phyloP scores from a whole-genome alignment of 2,329 filamentous ascomycete genomes.

The Trichoderma sp. region DNA sequence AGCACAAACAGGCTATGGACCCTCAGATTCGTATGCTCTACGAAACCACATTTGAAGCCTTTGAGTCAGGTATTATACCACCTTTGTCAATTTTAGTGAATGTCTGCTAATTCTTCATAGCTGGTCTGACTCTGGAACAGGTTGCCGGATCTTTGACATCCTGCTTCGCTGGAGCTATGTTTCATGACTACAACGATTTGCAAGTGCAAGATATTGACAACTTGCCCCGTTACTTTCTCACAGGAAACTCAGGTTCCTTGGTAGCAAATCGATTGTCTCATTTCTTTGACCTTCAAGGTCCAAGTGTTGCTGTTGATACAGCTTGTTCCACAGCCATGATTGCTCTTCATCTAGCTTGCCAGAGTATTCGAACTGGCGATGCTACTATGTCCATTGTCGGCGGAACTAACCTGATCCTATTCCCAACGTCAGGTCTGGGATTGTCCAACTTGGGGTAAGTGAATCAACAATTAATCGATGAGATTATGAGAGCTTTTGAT shows the following conservation, averaged over 20 bases:
- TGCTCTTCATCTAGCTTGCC: conserved; percentile 12
- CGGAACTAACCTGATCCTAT: conserved; percentile 32
- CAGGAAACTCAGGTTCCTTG: conserved; percentile 1
- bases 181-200: conserved; percentile 12
- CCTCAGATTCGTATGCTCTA: conserved; percentile 9
- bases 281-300: conserved; percentile 23
- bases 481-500: background rate
- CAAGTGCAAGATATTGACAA: conserved; percentile 4
- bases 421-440: background rate
- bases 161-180: conserved; percentile 7
- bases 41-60: conserved; percentile 16
- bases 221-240: background rate
- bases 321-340: conserved; percentile 20
- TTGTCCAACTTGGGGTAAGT: background rate
- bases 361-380: conserved; percentile 12
- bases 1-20: conserved; percentile 7
- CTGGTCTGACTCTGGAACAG: conserved; percentile 2
- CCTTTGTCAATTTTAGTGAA: background rate
- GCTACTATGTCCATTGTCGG: conserved; percentile 11
- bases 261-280: conserved; percentile 26
- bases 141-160: conserved; percentile 2
- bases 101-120: background rate
- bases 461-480: background rate
- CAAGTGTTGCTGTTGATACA: conserved; percentile 23
- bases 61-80: conserved; percentile 9